Base-by-base conservation (phyloP, 2,329 filamentous ascomycete species). In the Fonsecaea pedrosoi region DNA sequence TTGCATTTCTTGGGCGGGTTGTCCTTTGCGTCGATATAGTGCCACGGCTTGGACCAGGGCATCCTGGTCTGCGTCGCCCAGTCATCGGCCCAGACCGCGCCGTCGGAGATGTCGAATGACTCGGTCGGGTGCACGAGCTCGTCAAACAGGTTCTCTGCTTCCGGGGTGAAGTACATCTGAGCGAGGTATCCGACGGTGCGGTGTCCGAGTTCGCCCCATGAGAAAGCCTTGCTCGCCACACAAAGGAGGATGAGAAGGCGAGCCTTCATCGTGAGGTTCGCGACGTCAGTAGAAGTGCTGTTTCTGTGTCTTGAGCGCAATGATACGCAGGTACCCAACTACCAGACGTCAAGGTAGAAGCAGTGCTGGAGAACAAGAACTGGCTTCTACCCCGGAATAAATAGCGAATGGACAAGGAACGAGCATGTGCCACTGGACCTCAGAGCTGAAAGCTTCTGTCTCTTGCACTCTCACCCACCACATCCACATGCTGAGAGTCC, bases 21-120 rank as follows among this genome's bases (percentile, higher is more conserved):
- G 34, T 65, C 62, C 12, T 60, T 65, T 30, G 62, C 62, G 35
- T 65, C 62, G 35, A 65, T 65, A 34, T 38, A 65, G 10, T 65
- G 62, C 57, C 55, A 65, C n/a, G 55, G 42, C 21, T 54, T 54
- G 2, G 62, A 60, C 35, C 38, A 60, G 25, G 62, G 35, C 34
- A 54, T 54, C 15, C 37, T 37, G 6, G 2, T 34, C 18, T 60
- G 45, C 13, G 30, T 30, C 13, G 12, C 32, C 21, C 15, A 25
- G 10, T 35, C 15, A 30, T 65, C 62, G 1, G 62, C 40, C 62
- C 62, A 65, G 2, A 60, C 62, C 7, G 62, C 62, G 7, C 55
- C 62, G 18, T 65, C 62, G 15, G 62, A 65, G 32, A 65, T 65
- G 37, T 65, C 62, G 15, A 60, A 65, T n/a, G 25, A n/a, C 12